Evolutionary conservation across 306 rosid species (phyloP), one percentile per base, ranked within the genome.

Genomic region (Neltuma alba): DNA sequence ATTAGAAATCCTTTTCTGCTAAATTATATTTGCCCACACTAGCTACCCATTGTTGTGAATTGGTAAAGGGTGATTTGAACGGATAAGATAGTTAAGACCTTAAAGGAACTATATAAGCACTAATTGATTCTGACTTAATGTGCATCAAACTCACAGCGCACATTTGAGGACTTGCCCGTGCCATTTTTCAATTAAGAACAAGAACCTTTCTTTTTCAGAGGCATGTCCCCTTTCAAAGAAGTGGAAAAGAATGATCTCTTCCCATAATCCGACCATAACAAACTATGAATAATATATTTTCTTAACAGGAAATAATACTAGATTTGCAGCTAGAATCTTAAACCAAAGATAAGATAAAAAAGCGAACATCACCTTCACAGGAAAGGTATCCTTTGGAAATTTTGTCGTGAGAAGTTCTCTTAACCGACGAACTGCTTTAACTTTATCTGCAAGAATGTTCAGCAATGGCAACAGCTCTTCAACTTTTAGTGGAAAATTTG

Each of bases 361-460:
- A 40, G 58, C 88, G 71, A 65, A 95, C 18, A 33, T 33, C 36
- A 33, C 99, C 99, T 89, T 94, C 79, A 94, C 97, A 0, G 99
- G 99, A 87, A 94, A 94, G 62, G 92, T 86, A 47, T 89, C 97
- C 85, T 86, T 72, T 58, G 99, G 99, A 84, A 94, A 95, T 77
- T 86, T 92, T 21, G 99, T 92, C 37, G 93, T 91, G 47, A 94
- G 93, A 76, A 94, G 91, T 78, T 94, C 99, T 81, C 99, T 92
- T 67, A 92, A 81, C 28, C 99, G 89, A 0, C 97, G 97, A 7
- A 91, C 86, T 7, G 97, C 97, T 89, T 92, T 94, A 77, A 94
- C 94, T 88, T 86, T 94, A 70, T 92, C 89, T 0, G 97, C 97
- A 78, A 94, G 88, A 86, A 94, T 92, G 82, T 94, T 97, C 63